Evolutionary conservation across 2,329 filamentous ascomycete species (phyloP), one percentile per base, ranked within the genome.

Genomic region (Bipolaris bicolor): DNA sequence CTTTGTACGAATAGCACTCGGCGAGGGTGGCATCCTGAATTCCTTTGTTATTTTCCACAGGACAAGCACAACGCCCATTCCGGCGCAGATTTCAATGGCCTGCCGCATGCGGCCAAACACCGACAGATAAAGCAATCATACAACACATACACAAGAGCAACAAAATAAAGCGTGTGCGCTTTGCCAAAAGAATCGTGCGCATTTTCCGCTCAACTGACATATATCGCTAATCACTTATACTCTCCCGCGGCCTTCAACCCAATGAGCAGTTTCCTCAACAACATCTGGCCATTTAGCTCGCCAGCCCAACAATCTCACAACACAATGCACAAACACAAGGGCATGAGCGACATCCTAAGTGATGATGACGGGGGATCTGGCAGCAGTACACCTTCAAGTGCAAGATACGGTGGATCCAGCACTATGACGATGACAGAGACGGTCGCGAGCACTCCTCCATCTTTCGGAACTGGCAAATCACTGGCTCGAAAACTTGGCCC

Each of bases 41-140:
- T 29, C 26, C 26, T 29, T 29, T 29, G 26, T 29, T 29, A 7
- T 29, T 5, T 13, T 20, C 36, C 26, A 3, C 1, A 15, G 7
- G 29, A 53, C 40, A 57, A 37, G 7, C 9, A n/a, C 39, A 60
- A 43, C 5, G 22, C 44, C 37, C 18, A 24, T 55, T 54, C 26
- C 39, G 48, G 41, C 29, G 47, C 33, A 18, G 18, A 18, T 15
- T 34, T 36, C 29, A 20, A 43, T 24, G 2, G 39, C 44, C 10
- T 49, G 15, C 55, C 59, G 59, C 44, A 60, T 62, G 47, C 54
- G 55, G 60, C 49, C 24, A 26, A 15, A 7, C 5, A 11, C 26
- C 26, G 26, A 29, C 26, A 29, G 9, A 29, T 29, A 29, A 29
- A 29, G 26, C 26, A 29, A 29, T 29, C 26, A 29, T 29, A 29